These are phyloP conservation scores for Citropsis articulata DNA, from an alignment of 345 rosid genomes.

Conservation along the genomic window DNA sequence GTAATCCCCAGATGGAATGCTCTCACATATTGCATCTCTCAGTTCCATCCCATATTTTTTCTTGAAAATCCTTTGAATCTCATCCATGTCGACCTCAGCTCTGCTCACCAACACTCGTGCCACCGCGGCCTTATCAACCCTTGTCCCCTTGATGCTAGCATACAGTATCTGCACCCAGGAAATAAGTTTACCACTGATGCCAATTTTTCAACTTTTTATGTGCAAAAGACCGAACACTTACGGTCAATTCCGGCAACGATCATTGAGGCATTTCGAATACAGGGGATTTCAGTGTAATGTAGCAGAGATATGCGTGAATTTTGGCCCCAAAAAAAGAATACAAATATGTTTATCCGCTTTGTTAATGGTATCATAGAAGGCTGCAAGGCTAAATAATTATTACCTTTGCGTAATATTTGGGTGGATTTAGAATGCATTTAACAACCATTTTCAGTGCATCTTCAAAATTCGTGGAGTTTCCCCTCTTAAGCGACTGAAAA, in stretches of 20 bases:
- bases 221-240: background rate
- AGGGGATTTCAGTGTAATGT: background rate
- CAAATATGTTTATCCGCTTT: background rate
- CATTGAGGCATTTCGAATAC: background rate
- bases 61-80: constrained; percentile 38
- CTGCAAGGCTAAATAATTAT: background rate
- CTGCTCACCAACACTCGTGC: constrained; percentile 49
- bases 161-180: constrained; percentile 32
- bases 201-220: background rate
- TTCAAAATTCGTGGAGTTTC: constrained; percentile 34
- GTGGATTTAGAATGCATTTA: constrained; percentile 47
- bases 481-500: constrained; percentile 41
- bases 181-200: background rate
- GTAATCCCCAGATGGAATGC: constrained; percentile 40
- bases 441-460: constrained; percentile 42
- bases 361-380: background rate
- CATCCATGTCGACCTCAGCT: constrained; percentile 53
- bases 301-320: background rate
- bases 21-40: constrained; percentile 40
- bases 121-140: constrained; percentile 26
- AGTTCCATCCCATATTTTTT: constrained; percentile 40
- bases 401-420: constrained; percentile 59
- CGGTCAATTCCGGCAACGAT: background rate
- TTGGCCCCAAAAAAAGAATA: background rate
- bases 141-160: constrained; percentile 33